Percentiles rank a stretch among this genome's conserved stretches.
Conservation (phyloP, 2,329 filamentous ascomycete species). For the Setomelanomma holmii region DNA sequence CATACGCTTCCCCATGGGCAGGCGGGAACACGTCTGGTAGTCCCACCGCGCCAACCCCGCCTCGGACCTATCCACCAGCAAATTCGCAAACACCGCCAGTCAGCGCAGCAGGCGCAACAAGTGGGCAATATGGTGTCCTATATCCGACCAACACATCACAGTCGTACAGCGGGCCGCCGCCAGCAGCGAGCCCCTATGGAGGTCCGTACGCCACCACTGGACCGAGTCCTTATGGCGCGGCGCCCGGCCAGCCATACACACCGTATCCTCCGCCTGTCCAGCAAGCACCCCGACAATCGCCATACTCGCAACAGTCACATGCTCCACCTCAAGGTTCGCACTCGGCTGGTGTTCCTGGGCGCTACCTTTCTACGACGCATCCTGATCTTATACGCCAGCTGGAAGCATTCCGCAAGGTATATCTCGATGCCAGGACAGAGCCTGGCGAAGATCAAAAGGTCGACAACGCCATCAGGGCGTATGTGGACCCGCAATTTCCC, state of each 20-base stretch:
- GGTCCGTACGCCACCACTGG: constrained; percentile 39
- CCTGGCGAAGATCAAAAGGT: constrained; percentile 37
- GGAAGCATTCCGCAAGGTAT: constrained; percentile 43
- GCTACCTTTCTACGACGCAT: constrained; percentile 38
- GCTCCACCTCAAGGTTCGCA: constrained; percentile 8
- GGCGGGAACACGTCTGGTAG: constrained; percentile 39
- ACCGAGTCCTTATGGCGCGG: constrained; percentile 36
- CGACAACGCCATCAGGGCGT: constrained; percentile 43
- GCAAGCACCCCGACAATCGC: constrained; percentile 19
- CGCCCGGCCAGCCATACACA: constrained; percentile 35
- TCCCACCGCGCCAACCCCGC: constrained; percentile 30
- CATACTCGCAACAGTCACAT: constrained; percentile 19
- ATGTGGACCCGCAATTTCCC: constrained; percentile 34
- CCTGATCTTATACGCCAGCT: constrained; percentile 41
- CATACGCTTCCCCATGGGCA: constrained; percentile 47
- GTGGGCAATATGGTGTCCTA: constrained; percentile 45
- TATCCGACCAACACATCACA: constrained; percentile 41
- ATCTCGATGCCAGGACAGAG: constrained; percentile 31
- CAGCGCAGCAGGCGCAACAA: constrained; percentile 28
- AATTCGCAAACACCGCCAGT: constrained; percentile 34
- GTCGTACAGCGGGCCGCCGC: constrained; percentile 21
- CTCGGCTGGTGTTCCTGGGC: constrained; percentile 22
- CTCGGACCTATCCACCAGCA: constrained; percentile 39
- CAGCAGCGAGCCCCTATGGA: constrained; percentile 34
- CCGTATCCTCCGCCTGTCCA: constrained; percentile 34